Conservation (phyloP, 192 early-diverging fungal genomes). For the Glomus cerebriforme region DNA sequence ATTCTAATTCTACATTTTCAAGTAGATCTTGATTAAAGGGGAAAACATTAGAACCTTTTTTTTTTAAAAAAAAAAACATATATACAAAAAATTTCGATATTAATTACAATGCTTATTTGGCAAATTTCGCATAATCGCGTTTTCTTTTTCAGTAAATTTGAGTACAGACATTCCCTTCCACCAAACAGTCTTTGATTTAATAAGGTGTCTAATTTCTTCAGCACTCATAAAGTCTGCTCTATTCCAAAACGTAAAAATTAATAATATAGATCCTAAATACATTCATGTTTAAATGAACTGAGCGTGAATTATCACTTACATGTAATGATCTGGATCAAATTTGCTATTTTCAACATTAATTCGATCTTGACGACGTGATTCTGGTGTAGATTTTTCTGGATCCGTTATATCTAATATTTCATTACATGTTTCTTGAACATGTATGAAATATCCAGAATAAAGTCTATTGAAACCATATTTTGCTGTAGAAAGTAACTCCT, state of each 20-base stretch:
- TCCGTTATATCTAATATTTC: conserved; percentile 66
- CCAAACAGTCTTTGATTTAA: conserved; percentile 71
- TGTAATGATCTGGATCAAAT: conserved; percentile 93
- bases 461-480: conserved; percentile 92
- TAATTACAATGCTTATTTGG: conserved; percentile 80
- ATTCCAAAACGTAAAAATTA: background rate
- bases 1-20: conserved; percentile 59
- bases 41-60: background rate
- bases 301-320: conserved; percentile 49
- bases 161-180: conserved; percentile 54
- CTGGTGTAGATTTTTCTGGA: conserved; percentile 57
- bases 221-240: conserved; percentile 81
- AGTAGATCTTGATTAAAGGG: conserved; percentile 54
- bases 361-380: conserved; percentile 60
- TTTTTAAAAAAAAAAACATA: background rate
- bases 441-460: conserved; percentile 75
- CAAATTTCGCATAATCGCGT: conserved; percentile 71
- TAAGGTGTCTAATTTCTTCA: conserved; percentile 80
- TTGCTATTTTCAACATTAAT: conserved; percentile 74
- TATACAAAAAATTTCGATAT: background rate
- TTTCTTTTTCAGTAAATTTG: conserved; percentile 71
- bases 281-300: background rate
- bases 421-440: conserved; percentile 71
- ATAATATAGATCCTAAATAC: background rate
- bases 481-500: conserved; percentile 36